Conservation (phyloP, 371 early-diverging fungal species). For the Sporodiniella umbellata region DNA sequence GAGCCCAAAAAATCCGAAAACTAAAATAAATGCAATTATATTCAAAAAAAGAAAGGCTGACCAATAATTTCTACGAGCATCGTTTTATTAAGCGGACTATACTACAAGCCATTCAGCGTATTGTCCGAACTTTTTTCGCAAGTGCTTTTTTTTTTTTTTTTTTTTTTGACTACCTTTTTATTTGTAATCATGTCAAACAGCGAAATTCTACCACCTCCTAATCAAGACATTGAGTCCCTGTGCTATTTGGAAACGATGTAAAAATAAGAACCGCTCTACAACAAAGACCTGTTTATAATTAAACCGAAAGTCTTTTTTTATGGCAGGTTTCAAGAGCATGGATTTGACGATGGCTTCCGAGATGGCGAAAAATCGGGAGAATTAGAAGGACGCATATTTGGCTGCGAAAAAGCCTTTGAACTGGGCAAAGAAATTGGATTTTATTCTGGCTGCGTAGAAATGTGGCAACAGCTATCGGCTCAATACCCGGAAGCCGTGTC, state of each 20-base stretch:
- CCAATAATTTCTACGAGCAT: too few relatives aligned
- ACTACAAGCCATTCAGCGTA: too few relatives aligned
- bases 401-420: slow-evolving; percentile 70
- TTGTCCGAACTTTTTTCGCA: background rate
- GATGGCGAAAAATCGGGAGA: slow-evolving; percentile 61
- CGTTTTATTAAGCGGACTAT: too few relatives aligned
- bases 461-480: slow-evolving; percentile 51
- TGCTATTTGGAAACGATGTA: slow-evolving; percentile 65
- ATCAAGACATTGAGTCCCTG: slow-evolving; percentile 55
- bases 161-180: background rate
- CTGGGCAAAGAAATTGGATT: slow-evolving; percentile 72
- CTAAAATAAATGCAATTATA: too few relatives aligned
- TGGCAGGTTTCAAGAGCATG: slow-evolving; percentile 71
- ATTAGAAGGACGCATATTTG: slow-evolving; percentile 72
- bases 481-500: slow-evolving; percentile 40
- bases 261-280: background rate
- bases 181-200: slow-evolving; percentile 14
- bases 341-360: slow-evolving; percentile 63
- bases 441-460: slow-evolving; percentile 65
- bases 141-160: background rate
- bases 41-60: background rate
- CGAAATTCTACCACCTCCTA: slow-evolving; percentile 23
- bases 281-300: background rate
- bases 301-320: too few relatives aligned
- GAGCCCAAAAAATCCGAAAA: background rate